A percentile compares a stretch with the other conserved stretches of the same genome.
phyloP scores from a whole-genome alignment of 2,329 filamentous ascomycete species.

The Anisogramma anomala region DNA sequence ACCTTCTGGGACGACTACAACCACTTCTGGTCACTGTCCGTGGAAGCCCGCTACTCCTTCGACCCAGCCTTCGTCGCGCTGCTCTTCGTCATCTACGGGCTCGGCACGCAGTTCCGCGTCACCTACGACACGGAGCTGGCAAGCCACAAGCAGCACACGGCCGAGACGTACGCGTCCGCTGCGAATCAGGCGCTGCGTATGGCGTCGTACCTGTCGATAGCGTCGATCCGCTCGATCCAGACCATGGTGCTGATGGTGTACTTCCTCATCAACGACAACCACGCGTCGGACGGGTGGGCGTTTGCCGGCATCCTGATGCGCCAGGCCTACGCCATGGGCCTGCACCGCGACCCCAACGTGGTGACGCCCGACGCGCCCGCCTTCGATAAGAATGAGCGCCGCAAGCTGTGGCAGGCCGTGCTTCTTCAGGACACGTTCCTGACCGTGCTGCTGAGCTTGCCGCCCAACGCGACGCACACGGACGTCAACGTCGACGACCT shows the following conservation, averaged over 20 bases:
- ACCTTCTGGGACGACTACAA: constrained; percentile 71
- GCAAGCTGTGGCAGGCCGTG: constrained; percentile 74
- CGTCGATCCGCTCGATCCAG: constrained; percentile 61
- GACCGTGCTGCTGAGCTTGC: constrained; percentile 64
- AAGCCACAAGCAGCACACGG: constrained; percentile 56
- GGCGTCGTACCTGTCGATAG: constrained; percentile 64
- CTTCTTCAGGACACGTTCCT: constrained; percentile 72
- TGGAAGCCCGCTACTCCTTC: constrained; percentile 43
- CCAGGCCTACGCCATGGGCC: constrained; percentile 70
- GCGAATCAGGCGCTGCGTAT: constrained; percentile 67
- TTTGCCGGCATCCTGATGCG: constrained; percentile 68
- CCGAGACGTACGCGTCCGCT: constrained; percentile 72
- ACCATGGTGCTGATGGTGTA: constrained; percentile 76
- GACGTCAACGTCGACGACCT: constrained; percentile 68
- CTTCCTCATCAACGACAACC: constrained; percentile 78
- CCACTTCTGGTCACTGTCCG: constrained; percentile 57
- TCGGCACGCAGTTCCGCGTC: constrained; percentile 63
- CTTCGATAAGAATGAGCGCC: constrained; percentile 66
- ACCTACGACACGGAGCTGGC: constrained; percentile 36
- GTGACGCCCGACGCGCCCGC: constrained; percentile 52
- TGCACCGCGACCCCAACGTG: constrained; percentile 69
- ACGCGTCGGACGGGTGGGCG: constrained; percentile 71
- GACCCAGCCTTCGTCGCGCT: constrained; percentile 62
- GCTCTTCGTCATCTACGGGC: constrained; percentile 64
- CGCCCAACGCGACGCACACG: constrained; percentile 66